Base-by-base conservation (phyloP, 2,329 filamentous ascomycete species). In the Alternaria ventricosa region DNA sequence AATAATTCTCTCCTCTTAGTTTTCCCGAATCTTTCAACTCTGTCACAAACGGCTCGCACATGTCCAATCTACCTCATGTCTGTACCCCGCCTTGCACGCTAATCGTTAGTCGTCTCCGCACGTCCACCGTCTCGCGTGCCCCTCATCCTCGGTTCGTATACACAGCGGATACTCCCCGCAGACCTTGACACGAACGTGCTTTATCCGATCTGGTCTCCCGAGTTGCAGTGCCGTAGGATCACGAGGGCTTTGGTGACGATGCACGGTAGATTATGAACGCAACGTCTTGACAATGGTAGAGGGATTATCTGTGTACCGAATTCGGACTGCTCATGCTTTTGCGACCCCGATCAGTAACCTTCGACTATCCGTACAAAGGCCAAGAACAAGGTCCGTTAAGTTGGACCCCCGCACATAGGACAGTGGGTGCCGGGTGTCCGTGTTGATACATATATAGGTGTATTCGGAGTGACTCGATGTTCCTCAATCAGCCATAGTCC, bases 1-100 rank as follows among this genome's bases (percentile, higher is more conserved):
- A 27, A 41, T 25, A 23, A 28, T 22, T 51, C 4, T 20, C 7
- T 3, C 20, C n/a, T 22, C 13, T 9, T 4, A 51, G 49, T 23
- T 51, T 36, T 30, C 15, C 18, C 9, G 23, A 36, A 22, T 25
- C 15, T 18, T 13, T 18, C 56, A 3, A 23, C n/a, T 20, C 15
- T 1, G 30, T 11, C n/a, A 25, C 43, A 22, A 15, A 41, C 25
- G 25, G 30, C n/a, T 36, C 13, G 27, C 43, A 47, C 25, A 12
- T 22, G 23, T 47, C 43, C 36, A 20, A 27, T 20, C 3, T 22
- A 41, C 20, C n/a, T 50, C 53, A 23, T 13, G 45, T 25, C 46
- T n/a, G 55, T 61, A 57, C 53, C 59, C 59, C 53, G 59, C 53
- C 44, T 54, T 55, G 57, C 9, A 41, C 49, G 25, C 27, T 25